phyloP scores from a whole-genome alignment of 1,139 yeast genomes.

The Yamadazyma atmosphaerica region DNA sequence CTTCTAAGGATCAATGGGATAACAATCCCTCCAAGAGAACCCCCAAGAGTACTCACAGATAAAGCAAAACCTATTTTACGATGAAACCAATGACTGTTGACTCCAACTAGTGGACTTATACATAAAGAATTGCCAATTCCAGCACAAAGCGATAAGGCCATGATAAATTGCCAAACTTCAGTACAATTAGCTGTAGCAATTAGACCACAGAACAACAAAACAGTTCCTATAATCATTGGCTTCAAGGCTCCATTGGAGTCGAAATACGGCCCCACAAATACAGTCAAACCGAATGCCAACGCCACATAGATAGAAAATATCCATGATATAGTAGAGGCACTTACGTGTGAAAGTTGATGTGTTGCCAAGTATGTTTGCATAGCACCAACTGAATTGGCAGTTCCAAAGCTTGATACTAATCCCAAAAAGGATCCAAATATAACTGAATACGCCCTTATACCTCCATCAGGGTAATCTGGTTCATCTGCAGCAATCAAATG shows the following conservation, averaged over 20 bases:
- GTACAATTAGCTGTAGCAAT: slow-evolving; percentile 34
- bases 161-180: slow-evolving; percentile 36
- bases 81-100: slow-evolving; percentile 40
- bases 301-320: slow-evolving; percentile 38
- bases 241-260: slow-evolving; percentile 34
- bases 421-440: slow-evolving; percentile 65
- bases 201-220: slow-evolving; percentile 31
- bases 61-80: slow-evolving; percentile 35
- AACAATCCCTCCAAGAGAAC: slow-evolving; percentile 40
- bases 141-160: slow-evolving; percentile 31
- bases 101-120: slow-evolving; percentile 40
- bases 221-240: slow-evolving; percentile 26
- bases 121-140: slow-evolving; percentile 38
- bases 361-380: slow-evolving; percentile 57
- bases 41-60: slow-evolving; percentile 42
- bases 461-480: slow-evolving; percentile 61
- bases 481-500: slow-evolving; percentile 7
- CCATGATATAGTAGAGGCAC: slow-evolving; percentile 48
- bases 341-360: slow-evolving; percentile 47
- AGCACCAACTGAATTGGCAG: slow-evolving; percentile 60
- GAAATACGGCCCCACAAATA: slow-evolving; percentile 39
- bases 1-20: slow-evolving; percentile 36
- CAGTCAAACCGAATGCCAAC: slow-evolving; percentile 32
- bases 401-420: slow-evolving; percentile 55
- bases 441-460: slow-evolving; percentile 54